Evolutionary conservation across 2,329 filamentous ascomycete genomes (phyloP).

Genomic region (Stagonosporopsis chrysanthemi): DNA sequence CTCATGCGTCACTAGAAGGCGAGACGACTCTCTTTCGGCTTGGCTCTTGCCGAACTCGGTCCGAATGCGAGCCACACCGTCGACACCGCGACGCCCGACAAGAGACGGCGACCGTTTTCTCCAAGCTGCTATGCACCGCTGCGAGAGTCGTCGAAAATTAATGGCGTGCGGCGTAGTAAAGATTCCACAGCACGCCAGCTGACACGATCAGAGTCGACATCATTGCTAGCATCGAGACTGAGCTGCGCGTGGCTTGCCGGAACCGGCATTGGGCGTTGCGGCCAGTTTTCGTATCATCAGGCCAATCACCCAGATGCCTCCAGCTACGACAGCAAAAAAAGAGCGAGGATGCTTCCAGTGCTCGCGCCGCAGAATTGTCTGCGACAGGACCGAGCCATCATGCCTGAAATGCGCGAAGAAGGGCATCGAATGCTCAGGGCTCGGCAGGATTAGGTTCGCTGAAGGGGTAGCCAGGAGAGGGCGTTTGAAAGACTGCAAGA

Average conservation of each 20-base stretch:
- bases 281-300: neutral
- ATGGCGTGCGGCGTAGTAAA: neutral
- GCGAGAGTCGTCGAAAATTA: neutral
- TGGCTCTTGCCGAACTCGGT: neutral
- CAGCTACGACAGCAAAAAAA: neutral
- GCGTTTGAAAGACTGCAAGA: slow-evolving; percentile 26
- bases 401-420: slow-evolving; percentile 53
- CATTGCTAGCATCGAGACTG: neutral
- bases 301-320: neutral
- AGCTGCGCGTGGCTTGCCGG: neutral
- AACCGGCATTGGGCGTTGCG: neutral
- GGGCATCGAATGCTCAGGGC: slow-evolving; percentile 50
- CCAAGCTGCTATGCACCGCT: neutral
- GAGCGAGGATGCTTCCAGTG: slow-evolving; percentile 50
- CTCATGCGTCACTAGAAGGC: neutral
- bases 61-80: neutral
- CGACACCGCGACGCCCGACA: neutral
- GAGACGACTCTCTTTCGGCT: neutral
- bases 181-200: neutral
- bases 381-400: slow-evolving; percentile 51
- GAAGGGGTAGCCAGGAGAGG: slow-evolving; percentile 35
- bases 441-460: slow-evolving; percentile 50
- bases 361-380: slow-evolving; percentile 49
- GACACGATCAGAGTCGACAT: neutral
- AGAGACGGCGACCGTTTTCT: neutral